Percentiles rank a stretch among this genome's conserved stretches.
These are phyloP conservation scores for Sphaerulina vaccinii DNA, from an alignment of 2,329 filamentous ascomycete species.

Conservation along the genomic window DNA sequence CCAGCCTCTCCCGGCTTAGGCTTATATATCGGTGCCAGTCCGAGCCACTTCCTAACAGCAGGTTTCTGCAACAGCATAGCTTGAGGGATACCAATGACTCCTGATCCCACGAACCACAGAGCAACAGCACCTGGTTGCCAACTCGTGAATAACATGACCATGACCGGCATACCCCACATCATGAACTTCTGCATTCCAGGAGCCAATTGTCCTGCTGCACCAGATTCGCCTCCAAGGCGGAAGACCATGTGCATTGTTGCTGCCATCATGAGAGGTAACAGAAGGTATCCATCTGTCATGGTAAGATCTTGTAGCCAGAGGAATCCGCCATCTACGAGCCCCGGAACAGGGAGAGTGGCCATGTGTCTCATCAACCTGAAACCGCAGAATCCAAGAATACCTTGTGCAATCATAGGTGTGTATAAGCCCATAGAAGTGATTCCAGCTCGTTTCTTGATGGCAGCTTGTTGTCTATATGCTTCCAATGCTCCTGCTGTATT, in stretches of 20 bases:
- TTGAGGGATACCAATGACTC: constrained; percentile 42
- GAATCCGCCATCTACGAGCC: constrained; percentile 66
- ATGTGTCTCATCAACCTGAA: constrained; percentile 77
- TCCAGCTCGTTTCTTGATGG: constrained; percentile 56
- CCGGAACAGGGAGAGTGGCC: constrained; percentile 75
- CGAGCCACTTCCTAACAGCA: constrained; percentile 39
- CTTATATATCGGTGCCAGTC: constrained; percentile 40
- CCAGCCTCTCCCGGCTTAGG: constrained; percentile 18
- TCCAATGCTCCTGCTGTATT: constrained; percentile 52
- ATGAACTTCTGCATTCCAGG: constrained; percentile 43
- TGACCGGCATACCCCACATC: constrained; percentile 51
- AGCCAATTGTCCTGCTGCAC: constrained; percentile 32
- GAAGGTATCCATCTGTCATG: constrained; percentile 70
- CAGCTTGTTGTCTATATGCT: constrained; percentile 48
- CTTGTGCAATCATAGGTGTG: constrained; percentile 57
- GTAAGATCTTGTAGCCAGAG: constrained; percentile 81
- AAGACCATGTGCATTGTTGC: constrained; percentile 32
- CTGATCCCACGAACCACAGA: constrained; percentile 59
- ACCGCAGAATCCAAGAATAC: constrained; percentile 74
- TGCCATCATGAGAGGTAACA: constrained; percentile 60
- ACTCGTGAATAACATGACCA: constrained; percentile 55
- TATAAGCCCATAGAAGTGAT: constrained; percentile 54
- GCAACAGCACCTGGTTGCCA: constrained; percentile 59
- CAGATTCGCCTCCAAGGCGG: constrained; percentile 53
- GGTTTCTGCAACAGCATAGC: constrained; percentile 40